Evolutionary conservation across 2,329 filamentous ascomycete genomes (phyloP), one percentile per base, ranked within the genome.

Genomic region (Anisogramma anomala): DNA sequence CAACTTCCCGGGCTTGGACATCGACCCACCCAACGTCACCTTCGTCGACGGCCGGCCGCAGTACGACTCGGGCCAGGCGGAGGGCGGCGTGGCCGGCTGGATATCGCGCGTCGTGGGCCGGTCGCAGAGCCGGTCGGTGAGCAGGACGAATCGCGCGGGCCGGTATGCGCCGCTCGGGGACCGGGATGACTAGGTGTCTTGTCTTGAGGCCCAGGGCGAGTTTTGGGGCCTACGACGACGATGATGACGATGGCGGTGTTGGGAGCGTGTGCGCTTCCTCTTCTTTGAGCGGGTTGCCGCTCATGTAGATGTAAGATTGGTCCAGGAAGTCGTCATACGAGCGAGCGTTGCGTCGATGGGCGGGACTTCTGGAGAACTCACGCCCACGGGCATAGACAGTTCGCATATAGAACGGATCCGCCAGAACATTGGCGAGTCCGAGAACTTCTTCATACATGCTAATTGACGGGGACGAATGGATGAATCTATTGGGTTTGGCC

Each of bases 1-100:
- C 49, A 77, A 78, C 6, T 87, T 94, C 45, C 86, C 87, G 1
- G 80, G 82, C 7, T 69, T 95, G 42, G 78, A 86, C 52, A 83
- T 95, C 42, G 79, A 93, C 30, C 83, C 85, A 4, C 84, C 86
- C 1, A 69, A 77, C 36, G 67, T 84, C 13, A 61, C 67, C 26
- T 62, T 68, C 19, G 62, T 67, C 26, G 61, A 62, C 35, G 58
- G 56, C 35, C 72, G 72, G 55, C 60, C 63, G 3, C 61, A 62
- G 39, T 47, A 45, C 35, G 52, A 38, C 20, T 33, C 34, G 27
- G 36, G 45, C 33, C 41, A 42, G 43, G 25, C 37, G 7, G 39
- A 58, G 18, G 57, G 64, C 43, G 58, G 67, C 42, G 61, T 74
- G 26, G 64, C 68, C 19, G 69, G 69, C 7, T 77, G 72, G 71